phyloP scores from a whole-genome alignment of 2,329 filamentous ascomycete species.

The Alternaria postmessia region DNA sequence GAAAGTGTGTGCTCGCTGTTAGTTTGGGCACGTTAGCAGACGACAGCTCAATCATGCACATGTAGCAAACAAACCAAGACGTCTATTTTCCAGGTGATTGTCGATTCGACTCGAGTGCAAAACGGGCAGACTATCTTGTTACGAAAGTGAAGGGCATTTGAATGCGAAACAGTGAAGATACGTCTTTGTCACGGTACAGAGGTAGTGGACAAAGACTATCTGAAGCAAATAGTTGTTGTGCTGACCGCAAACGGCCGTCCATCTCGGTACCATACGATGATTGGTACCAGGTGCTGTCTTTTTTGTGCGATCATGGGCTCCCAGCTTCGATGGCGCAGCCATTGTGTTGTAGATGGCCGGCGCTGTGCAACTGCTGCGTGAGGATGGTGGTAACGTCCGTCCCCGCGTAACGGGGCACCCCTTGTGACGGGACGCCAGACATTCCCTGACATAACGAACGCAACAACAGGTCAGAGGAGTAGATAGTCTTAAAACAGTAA shows the following conservation, averaged over 20 bases:
- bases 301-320: conserved; percentile 9
- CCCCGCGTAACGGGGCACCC: too few relatives aligned
- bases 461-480: too few relatives aligned
- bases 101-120: neutral
- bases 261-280: conserved; percentile 14
- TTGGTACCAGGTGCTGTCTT: conserved; percentile 7
- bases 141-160: conserved; percentile 8
- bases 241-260: conserved; percentile 28
- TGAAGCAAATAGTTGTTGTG: conserved; percentile 26
- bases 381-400: neutral
- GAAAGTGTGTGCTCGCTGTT: neutral
- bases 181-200: conserved; percentile 29
- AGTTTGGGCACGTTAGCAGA: conserved; percentile 6
- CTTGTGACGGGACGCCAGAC: too few relatives aligned
- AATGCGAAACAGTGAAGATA: neutral
- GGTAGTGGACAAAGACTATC: conserved; percentile 27
- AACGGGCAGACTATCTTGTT: neutral
- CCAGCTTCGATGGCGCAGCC: conserved; percentile 1
- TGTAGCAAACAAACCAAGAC: conserved; percentile 16
- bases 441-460: too few relatives aligned
- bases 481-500: too few relatives aligned
- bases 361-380: conserved; percentile 10
- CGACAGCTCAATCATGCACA: neutral
- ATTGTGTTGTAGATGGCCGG: conserved; percentile 5
- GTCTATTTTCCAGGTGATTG: neutral